Evolutionary conservation across 164 flowering plant species (phyloP), one percentile per base, ranked within the genome.

Genomic region (Cinnamomum micranthum): DNA sequence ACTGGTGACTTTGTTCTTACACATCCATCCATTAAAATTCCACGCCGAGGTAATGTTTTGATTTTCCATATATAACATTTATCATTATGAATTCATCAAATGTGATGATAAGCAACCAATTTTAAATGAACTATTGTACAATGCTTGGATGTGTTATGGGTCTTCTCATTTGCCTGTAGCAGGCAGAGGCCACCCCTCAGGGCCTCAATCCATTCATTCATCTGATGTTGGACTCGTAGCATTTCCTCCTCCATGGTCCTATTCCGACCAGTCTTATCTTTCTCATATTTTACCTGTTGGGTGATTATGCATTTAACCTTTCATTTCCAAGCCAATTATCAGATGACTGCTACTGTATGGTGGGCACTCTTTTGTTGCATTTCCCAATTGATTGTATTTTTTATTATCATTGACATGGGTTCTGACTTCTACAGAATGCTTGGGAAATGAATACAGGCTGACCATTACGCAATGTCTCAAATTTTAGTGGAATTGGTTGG

Each of bases 1-100:
- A 93, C 96, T 4, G 99, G 99, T 68, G 99, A 95, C 73, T 93
- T 95, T 79, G 83, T 93, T 83, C 90, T 93, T 62, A 92, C 99
- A 35, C 92, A 93, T 80, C 99, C 91, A 60, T 78, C 71, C 81
- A 83, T 93, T 65, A 87, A 82, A 83, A 88, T 95, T 79, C 98
- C 99, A 74, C 78, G 90, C 70, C 88, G 99, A 87, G 99, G 99
- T 95, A 85, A 63, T 41, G 47, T 41, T 41, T 41, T 41, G 2
- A 9, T 62, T 17, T 67, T 69, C 50, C 69, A 12, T 31, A 67
- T 12, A 10, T 25, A 9, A 17, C 35, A 27, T 67, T 28, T 28
- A 28, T 24, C 13, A 20, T 17, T 19, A 1, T 55, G 20, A 55
- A 55, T 55, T 14, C n/a, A 41, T 41, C 60, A 55, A 55, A 15